These are phyloP conservation scores for Xylariaceae sp. DNA, from an alignment of 2,329 filamentous ascomycete species.

Conservation along the genomic window DNA sequence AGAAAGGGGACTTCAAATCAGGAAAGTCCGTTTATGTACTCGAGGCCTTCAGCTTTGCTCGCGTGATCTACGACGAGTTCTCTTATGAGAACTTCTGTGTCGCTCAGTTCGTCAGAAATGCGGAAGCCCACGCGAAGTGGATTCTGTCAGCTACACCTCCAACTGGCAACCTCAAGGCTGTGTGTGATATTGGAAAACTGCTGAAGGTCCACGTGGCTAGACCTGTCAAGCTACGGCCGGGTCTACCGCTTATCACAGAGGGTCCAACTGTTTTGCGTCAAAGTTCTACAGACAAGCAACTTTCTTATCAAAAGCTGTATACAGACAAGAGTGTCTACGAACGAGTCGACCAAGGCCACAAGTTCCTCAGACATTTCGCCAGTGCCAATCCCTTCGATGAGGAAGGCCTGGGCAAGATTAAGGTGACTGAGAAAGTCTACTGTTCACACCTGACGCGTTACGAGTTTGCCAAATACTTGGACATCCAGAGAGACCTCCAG, in stretches of 20 bases:
- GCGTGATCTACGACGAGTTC: constrained; percentile 41
- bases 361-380: constrained; percentile 32
- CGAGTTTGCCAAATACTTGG: constrained; percentile 27
- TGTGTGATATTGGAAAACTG: constrained; percentile 34
- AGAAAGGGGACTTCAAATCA: constrained; percentile 6
- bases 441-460: constrained; percentile 26
- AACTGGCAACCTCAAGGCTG: constrained; percentile 32
- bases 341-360: constrained; percentile 33
- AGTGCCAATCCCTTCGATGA: constrained; percentile 31
- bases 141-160: constrained; percentile 41
- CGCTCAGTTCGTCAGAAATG: constrained; percentile 33
- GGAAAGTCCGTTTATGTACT: constrained; percentile 25
- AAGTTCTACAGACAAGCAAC: constrained; percentile 33
- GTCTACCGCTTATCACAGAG: constrained; percentile 35
- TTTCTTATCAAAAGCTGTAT: constrained; percentile 32
- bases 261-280: constrained; percentile 30
- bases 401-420: constrained; percentile 19
- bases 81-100: constrained; percentile 35
- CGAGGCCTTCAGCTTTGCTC: constrained; percentile 36
- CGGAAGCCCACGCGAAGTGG: constrained; percentile 37
- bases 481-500: constrained; percentile 30
- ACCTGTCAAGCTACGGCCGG: constrained; percentile 27
- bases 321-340: constrained; percentile 34
- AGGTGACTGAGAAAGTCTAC: constrained; percentile 24
- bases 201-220: constrained; percentile 38